Evolutionary conservation across 2,329 filamentous ascomycete species (phyloP), one percentile per base, ranked within the genome.

Genomic region (Aureobasidium leucospermi): DNA sequence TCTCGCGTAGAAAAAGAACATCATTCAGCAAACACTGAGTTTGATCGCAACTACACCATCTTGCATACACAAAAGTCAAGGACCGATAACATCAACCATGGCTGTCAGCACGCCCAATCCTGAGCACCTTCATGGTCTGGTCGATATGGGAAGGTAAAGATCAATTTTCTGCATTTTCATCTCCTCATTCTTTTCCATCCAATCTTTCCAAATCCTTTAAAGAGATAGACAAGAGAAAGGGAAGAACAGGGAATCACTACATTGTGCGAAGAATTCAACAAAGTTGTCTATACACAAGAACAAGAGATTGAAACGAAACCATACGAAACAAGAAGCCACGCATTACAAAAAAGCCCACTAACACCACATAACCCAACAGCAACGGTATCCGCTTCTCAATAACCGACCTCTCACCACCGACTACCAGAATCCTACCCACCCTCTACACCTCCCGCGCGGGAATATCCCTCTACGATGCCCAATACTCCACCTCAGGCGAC

Each of bases 321-420:
- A 23, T 4, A 8, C 11, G 4, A 15, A 60, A 11, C 16, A 16
- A 0, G 4, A 28, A 51, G 9, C 53, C 4, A 59, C 57, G 23
- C 23, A 23, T 23, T 23, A 2, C 2, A 23, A 23, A 23, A 23
- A 34, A 16, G 4, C 4, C 13, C 13, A 31, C 15, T 3, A 4
- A 28, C 43, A n/a, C 15, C 28, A 41, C 13, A 34, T 11, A 8
- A 42, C 16, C 10, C 11, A 15, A 51, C 28, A 59, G 90, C 78
- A 96, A 96, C 77, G 92, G 91, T 67, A 93, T 96, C 67, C 89
- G 92, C 59, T 96, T 96, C 78, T 93, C 90, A 46, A 90, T 96
- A 67, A 89, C 90, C 8, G 85, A 90, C 65, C 80, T 95, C n/a
- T 81, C 85, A 4, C 85, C 87, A 23, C 83, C 85, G 4, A 83